Evolutionary conservation across 2,329 filamentous ascomycete species (phyloP), one percentile per base, ranked within the genome.

Genomic region (Xylaria sp.): DNA sequence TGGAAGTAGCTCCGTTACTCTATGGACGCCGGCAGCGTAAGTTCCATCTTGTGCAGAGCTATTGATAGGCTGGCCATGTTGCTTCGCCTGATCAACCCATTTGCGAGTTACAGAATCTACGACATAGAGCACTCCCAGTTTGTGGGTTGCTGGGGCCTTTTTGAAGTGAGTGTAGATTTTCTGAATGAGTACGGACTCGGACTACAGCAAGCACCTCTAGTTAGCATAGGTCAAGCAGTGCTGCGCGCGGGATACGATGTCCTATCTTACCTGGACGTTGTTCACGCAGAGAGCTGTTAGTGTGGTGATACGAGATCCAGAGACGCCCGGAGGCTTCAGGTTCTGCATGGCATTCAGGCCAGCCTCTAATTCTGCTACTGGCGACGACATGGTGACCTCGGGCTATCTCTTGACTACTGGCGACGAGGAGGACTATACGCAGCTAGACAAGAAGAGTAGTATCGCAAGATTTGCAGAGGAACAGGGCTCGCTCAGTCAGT

Each of bases 61-160:
- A 80, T 90, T 91, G 78, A 93, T 87, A 74, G 90, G 80, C 76
- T 98, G 93, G 73, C 91, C 91, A 70, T 90, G 86, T 74, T 89
- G 86, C 80, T 93, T 95, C 74, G 95, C 94, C 80, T 93, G 91
- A 78, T 98, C 94, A 83, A 97, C 88, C 94, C 95, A 99, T 83
- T 96, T 94, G 80, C 95, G 92, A 78, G 93, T 94, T 86, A 99
- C 93, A 83, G 94, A 97, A 85, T 99, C 95, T 93, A 99, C 92
- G 81, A 98, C 93, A 89, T 99, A 99, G 81, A 99, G 89, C 75
- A 97, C 93, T 80, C 95, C 95, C 78, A 99, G 86, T 81, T 99
- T 99, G 86, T 99, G 94, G 76, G 93, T 96, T 76, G 88, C 88
- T 63, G 92, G 92, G 70, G 93, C 90, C 79, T 95, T 96, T 80